Evolutionary conservation across 805 yeast species (phyloP), one percentile per base, ranked within the genome.

Genomic region (Maudiozyma pseudohumilis): DNA sequence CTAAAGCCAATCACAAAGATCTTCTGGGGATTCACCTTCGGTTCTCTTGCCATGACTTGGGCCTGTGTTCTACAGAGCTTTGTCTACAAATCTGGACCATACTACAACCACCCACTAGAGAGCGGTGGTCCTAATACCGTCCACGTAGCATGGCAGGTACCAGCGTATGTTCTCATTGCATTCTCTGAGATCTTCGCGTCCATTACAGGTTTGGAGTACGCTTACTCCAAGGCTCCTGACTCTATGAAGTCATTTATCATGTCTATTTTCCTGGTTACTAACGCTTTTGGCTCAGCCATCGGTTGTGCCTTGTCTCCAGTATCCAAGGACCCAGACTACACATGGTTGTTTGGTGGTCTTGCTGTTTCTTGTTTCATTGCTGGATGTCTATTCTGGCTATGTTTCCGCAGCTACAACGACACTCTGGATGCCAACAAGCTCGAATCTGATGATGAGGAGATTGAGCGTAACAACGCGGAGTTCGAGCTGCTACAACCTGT

Each of bases 131-230:
- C 55, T 27, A 55, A 55, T 33, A 45, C 67, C 37, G 65, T 80
- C 34, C 80, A 79, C 55, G 76, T 83, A 46, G 84, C 83, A 46
- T 65, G 75, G 43, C 88, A 81, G 63, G 66, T 70, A 38, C 60
- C 66, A 13, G 80, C 86, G 4, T 83, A 82, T 59, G 69, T 80
- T 30, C 62, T 83, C 45, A 75, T 80, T 59, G 89, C 83, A 10
- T 55, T 80, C 38, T 74, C 87, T 13, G 94, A 83, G 60, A 81
- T 82, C 46, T 72, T 83, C 48, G 87, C 88, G 23, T 78, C 83
- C 37, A 74, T 81, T 49, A 81, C 92, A 17, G 92, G 89, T 49
- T 71, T 80, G 48, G 92, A 83, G 63, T 81, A 80, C 54, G 94
- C 94, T 15, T 83, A 80, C 63, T 76, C 87, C 20, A 79, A 82